Percentiles rank a stretch among this genome's conserved stretches.
These are phyloP conservation scores for Elsinoe necatrix DNA, from an alignment of 2,329 filamentous ascomycete genomes.

Conservation along the genomic window DNA sequence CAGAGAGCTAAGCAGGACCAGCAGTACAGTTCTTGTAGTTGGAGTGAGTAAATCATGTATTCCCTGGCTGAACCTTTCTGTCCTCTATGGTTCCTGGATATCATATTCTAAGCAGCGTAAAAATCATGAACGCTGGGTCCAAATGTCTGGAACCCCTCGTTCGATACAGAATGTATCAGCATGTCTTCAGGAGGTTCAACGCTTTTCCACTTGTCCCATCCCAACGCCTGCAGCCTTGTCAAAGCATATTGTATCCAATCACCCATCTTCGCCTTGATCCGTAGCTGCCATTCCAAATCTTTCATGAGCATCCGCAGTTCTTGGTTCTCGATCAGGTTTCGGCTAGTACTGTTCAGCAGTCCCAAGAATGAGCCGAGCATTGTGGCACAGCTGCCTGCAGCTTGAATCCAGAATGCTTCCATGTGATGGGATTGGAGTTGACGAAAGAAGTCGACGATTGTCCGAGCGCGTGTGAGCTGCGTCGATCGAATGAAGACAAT, in stretches of 20 bases:
- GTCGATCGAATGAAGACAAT: conserved; percentile 6
- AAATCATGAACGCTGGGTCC: conserved; percentile 6
- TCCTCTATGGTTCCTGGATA: neutral
- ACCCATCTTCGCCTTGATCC: conserved; percentile 11
- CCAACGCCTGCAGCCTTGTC: conserved; percentile 1
- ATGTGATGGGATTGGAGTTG: conserved; percentile 10
- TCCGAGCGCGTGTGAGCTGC: neutral
- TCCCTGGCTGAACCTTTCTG: too few species aligned
- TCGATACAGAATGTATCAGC: neutral
- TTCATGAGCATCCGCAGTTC: conserved; percentile 3
- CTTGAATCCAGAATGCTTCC: conserved; percentile 10
- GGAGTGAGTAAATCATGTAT: too few species aligned
- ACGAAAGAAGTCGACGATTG: conserved; percentile 6
- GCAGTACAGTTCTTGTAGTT: too few species aligned
- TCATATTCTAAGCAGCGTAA: conserved; percentile 3
- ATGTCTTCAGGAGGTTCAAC: neutral
- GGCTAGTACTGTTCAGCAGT: conserved; percentile 1
- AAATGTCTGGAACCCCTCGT: neutral
- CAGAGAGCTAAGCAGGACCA: too few species aligned
- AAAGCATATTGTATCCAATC: conserved; percentile 7
- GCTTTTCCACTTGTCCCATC: conserved; percentile 11
- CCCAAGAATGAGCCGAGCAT: conserved; percentile 11
- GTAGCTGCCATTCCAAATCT: conserved; percentile 8
- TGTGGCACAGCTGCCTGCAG: conserved; percentile 6
- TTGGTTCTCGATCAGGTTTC: conserved; percentile 1